phyloP scores from a whole-genome alignment of 495 filamentous ascomycete genomes.

The Neurospora tetraspora region DNA sequence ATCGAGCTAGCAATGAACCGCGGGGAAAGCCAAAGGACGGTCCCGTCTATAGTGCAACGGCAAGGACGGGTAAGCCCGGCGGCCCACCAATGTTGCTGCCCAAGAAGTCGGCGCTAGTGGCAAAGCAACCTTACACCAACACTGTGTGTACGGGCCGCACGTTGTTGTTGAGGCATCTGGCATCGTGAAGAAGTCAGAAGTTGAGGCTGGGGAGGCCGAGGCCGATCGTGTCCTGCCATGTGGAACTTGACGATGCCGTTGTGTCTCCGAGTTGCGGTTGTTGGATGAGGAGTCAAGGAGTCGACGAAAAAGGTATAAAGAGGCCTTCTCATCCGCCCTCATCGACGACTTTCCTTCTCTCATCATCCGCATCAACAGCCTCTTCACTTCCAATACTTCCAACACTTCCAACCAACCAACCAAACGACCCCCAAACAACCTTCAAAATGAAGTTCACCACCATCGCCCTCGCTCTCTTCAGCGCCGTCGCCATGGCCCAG shows the following conservation, averaged over 20 bases:
- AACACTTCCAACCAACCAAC: too few species aligned
- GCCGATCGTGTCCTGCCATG: neutral
- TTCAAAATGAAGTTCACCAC: constrained; percentile 3
- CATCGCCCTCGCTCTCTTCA: neutral
- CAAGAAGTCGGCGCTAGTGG: neutral
- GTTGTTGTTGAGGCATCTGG: neutral
- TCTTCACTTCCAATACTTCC: neutral
- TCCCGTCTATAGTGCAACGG: neutral
- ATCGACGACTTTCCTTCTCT: neutral
- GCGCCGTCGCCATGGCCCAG: neutral
- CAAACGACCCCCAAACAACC: neutral
- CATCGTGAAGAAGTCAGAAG: neutral
- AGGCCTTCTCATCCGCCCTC: neutral
- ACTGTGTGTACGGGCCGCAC: neutral
- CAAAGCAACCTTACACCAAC: neutral
- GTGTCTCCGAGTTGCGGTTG: neutral
- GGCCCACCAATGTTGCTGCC: neutral
- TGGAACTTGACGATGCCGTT: neutral
- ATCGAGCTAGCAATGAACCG: too few species aligned
- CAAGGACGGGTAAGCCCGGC: neutral
- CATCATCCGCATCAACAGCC: neutral
- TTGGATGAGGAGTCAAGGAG: neutral
- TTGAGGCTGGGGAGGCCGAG: neutral
- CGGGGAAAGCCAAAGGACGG: neutral
- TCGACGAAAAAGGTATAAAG: too few species aligned